Evolutionary conservation across 257 asterid species (phyloP), one percentile per base, ranked within the genome.

Genomic region (Rauvolfia tetraphylla): DNA sequence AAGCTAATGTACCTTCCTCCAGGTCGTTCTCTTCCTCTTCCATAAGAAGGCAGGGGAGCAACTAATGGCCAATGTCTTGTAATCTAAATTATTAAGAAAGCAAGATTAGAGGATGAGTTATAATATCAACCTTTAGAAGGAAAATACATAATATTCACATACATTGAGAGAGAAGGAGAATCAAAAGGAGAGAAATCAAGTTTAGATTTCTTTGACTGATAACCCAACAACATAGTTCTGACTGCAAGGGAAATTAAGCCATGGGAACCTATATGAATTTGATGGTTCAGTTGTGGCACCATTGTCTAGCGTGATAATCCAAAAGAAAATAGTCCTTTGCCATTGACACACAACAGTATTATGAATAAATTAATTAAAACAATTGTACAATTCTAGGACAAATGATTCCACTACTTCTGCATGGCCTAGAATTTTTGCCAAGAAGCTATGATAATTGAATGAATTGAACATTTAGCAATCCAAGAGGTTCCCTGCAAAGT

Each of bases 1-100:
- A 95, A 92, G 90, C 98, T 92, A 83, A 84, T 78, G 80, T 95
- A 95, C 87, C 98, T 86, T 82, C 91, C 95, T 56, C 98, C 98
- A 8, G 98, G 98, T 41, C 83, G 87, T 81, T 95, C 98, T 85
- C 98, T 85, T 79, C 98, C 98, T 86, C 98, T 88, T 79, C 98
- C 98, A 75, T 95, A 95, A 34, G 98, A 95, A 65, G 97, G 97
- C 86, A 95, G 82, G 7, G 98, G 98, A 17, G 88, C 89, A 74
- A 95, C 29, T 49, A 95, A 86, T 46, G 98, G 97, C 98, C 98
- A 95, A 3, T 82, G 51, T 48, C 12, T 59, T 33, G 89, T 81
- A n/a, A 80, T 89, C 89, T 98, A 92, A 79, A 85, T 79, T 74
- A 84, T 81, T 25, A 72, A 75, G 71, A 68, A 78, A 53, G 8